phyloP scores from a whole-genome alignment of 1,139 yeast genomes.

The Saccharomycopsis crataegensis region DNA sequence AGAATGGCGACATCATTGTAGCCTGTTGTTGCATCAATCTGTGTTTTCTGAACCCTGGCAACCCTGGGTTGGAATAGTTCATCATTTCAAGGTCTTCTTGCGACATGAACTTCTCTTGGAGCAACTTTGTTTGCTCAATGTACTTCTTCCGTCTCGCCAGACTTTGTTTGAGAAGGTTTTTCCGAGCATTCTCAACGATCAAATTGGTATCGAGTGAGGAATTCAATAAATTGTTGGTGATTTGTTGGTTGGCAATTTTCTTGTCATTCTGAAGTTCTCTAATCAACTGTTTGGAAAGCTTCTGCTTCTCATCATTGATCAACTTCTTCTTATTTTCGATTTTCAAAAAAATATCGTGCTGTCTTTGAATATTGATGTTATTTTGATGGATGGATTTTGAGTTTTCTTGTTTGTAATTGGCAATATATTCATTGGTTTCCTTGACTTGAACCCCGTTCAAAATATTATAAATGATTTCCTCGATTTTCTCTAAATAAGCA shows the following conservation, averaged over 20 bases:
- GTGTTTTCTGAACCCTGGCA: slow-evolving; percentile 18
- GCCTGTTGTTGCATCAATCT: slow-evolving; percentile 20
- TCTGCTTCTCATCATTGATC: slow-evolving; percentile 51
- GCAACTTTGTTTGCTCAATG: slow-evolving; percentile 9
- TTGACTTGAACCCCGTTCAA: slow-evolving; percentile 64
- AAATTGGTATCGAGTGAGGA: slow-evolving; percentile 28
- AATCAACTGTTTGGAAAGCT: slow-evolving; percentile 62
- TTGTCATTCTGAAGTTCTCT: slow-evolving; percentile 57
- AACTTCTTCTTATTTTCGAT: slow-evolving; percentile 48
- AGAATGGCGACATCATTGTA: slow-evolving; percentile 55
- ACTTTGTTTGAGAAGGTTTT: slow-evolving; percentile 60
- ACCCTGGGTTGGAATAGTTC: slow-evolving; percentile 26
- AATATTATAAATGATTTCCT: slow-evolving; percentile 70
- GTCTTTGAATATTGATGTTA: slow-evolving; percentile 60
- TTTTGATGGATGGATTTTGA: slow-evolving; percentile 71
- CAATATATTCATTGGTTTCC: slow-evolving; percentile 60
- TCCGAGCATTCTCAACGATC: slow-evolving; percentile 45
- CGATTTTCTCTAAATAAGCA: slow-evolving; percentile 75
- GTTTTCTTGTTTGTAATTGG: slow-evolving; percentile 69
- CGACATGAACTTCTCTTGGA: slow-evolving; percentile 11
- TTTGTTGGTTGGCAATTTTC: slow-evolving; percentile 57
- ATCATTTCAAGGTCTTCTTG: slow-evolving; percentile 43
- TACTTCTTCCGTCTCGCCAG: slow-evolving; percentile 60
- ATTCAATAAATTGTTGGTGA: slow-evolving; percentile 61
- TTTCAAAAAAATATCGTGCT: slow-evolving; percentile 48